Evolutionary conservation across 176 grass and related monocot genomes (phyloP).

Genomic region (Alopecurus myosuroides): DNA sequence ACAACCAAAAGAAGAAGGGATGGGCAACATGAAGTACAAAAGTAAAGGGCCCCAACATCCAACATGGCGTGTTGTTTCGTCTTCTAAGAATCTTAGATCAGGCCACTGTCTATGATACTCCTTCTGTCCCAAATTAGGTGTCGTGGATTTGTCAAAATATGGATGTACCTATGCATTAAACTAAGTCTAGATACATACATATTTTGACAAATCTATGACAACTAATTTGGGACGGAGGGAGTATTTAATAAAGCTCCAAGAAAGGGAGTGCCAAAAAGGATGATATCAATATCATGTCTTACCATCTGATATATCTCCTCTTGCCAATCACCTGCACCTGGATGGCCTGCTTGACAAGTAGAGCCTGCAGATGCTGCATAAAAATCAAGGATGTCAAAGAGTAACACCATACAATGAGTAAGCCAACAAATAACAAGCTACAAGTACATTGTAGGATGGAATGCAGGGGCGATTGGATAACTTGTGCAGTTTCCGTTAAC

Average conservation of each 20-base stretch:
- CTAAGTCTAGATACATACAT: too few species aligned
- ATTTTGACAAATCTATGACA: too few species aligned
- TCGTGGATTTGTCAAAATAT: too few species aligned
- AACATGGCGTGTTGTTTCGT: not conserved
- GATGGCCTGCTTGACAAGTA: slow-evolving; percentile 59
- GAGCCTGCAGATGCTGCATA: slow-evolving; percentile 61
- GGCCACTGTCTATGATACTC: not conserved
- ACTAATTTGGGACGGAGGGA: too few species aligned
- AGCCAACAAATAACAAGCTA: slow-evolving; percentile 6
- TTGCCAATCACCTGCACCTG: slow-evolving; percentile 43
- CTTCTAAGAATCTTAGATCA: slow-evolving; percentile 5
- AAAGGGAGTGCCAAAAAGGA: not conserved
- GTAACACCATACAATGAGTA: slow-evolving; percentile 14
- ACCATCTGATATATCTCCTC: slow-evolving; percentile 88
- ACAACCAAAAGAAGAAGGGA: not conserved
- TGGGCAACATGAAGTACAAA: not conserved
- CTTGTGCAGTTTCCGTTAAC: not conserved
- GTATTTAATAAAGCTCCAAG: not conserved
- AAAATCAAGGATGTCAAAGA: slow-evolving; percentile 27
- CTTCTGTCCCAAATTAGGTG: too few species aligned
- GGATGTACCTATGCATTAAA: too few species aligned
- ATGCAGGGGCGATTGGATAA: not conserved
- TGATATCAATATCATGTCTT: slow-evolving; percentile 1
- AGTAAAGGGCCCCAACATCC: not conserved
- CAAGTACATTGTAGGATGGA: not conserved